phyloP scores from a whole-genome alignment of 2,329 filamentous ascomycete genomes.

The Neonectria punicea region DNA sequence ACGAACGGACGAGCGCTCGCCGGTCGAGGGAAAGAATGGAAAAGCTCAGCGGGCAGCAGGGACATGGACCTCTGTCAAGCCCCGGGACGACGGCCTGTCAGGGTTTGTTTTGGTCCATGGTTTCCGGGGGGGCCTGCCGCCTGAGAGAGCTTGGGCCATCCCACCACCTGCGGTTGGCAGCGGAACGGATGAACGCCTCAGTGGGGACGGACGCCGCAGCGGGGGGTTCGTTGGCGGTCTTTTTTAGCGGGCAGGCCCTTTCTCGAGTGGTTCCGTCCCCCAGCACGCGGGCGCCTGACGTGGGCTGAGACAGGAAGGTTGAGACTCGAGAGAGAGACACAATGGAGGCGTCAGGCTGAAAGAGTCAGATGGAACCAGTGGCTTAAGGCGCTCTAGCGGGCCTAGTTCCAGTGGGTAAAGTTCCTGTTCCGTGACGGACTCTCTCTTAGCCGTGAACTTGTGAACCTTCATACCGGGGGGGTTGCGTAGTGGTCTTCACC shows the following conservation, averaged over 20 bases:
- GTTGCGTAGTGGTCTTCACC: neutral
- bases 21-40: constrained; percentile 4
- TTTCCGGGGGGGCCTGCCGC: constrained; percentile 31
- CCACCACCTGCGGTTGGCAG: neutral
- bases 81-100: constrained; percentile 3
- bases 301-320: constrained; percentile 7
- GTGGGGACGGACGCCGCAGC: neutral
- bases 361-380: neutral
- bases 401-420: constrained; percentile 3
- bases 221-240: neutral
- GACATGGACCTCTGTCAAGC: constrained; percentile 4
- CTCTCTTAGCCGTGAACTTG: neutral
- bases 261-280: neutral
- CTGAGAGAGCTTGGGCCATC: constrained; percentile 29
- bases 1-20: neutral
- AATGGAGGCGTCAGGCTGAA: too few relatives aligned
- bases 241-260: constrained; percentile 2
- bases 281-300: constrained; percentile 8
- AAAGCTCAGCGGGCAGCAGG: neutral
- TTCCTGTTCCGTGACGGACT: neutral
- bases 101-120: constrained; percentile 36
- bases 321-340: neutral
- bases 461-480: neutral
- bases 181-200: constrained; percentile 2
- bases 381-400: neutral